Conservation (phyloP, 768 basidiomycete genomes). For the Psilocybe tampanensis region DNA sequence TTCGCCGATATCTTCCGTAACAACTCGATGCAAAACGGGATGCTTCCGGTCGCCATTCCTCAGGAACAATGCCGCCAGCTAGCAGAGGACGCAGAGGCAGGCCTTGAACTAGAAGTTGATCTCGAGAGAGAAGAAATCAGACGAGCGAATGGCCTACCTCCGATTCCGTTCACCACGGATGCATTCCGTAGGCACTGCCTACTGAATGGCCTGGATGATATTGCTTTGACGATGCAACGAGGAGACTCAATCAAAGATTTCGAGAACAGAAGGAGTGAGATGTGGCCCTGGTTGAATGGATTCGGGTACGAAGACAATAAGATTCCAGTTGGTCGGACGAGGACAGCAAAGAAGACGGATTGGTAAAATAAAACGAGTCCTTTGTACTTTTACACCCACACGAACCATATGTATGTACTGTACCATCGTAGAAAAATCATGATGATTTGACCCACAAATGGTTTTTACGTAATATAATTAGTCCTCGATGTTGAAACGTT, state of each 20-base stretch:
- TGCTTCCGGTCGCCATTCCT: slow-evolving; percentile 79
- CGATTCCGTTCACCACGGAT: slow-evolving; percentile 82
- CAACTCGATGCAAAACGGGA: slow-evolving; percentile 93
- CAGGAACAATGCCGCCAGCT: slow-evolving; percentile 71
- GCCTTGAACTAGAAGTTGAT: slow-evolving; percentile 80
- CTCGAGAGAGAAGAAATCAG: slow-evolving; percentile 81
- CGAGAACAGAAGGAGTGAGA: slow-evolving; percentile 72
- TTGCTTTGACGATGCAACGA: slow-evolving; percentile 90
- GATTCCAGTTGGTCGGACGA: slow-evolving; percentile 55
- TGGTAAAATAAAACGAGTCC: slow-evolving; percentile 50
- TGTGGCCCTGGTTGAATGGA: slow-evolving; percentile 97
- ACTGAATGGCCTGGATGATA: slow-evolving; percentile 95
- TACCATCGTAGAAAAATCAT: no score
- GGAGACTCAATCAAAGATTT: slow-evolving; percentile 73
- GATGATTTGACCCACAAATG: no score
- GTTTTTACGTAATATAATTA: background rate
- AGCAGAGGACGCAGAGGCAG: slow-evolving; percentile 75
- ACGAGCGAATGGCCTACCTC: slow-evolving; percentile 68
- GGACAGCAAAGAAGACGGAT: slow-evolving; percentile 60
- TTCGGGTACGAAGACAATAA: slow-evolving; percentile 85
- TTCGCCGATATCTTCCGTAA: slow-evolving; percentile 91
- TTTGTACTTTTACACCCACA: slow-evolving; percentile 8
- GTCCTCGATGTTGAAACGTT: background rate
- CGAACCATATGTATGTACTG: no score
- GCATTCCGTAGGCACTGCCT: slow-evolving; percentile 92